phyloP scores from a whole-genome alignment of 2,329 filamentous ascomycete species.

The Zasmidium cellare region DNA sequence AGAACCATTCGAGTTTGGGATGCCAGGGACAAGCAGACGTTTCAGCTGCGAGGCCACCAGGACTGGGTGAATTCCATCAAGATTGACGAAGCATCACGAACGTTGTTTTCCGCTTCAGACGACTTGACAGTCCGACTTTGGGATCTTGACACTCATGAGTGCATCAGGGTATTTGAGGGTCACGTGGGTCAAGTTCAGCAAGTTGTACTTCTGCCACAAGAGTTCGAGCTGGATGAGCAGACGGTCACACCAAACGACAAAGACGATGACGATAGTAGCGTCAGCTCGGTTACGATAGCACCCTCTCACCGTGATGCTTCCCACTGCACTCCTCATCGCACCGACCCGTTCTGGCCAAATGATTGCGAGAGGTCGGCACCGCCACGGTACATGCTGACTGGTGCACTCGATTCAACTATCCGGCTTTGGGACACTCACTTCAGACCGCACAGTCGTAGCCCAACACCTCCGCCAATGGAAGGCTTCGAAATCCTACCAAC shows the following conservation, averaged over 20 bases:
- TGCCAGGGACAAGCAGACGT: conserved; percentile 79
- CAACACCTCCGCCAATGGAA: conserved; percentile 13
- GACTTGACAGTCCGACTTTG: conserved; percentile 89
- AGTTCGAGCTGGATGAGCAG: conserved; percentile 84
- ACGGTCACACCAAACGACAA: conserved; percentile 55
- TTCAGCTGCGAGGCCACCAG: conserved; percentile 75
- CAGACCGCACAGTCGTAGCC: conserved; percentile 11
- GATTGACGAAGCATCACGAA: conserved; percentile 70
- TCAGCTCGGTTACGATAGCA: conserved; percentile 28
- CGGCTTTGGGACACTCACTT: conserved; percentile 80
- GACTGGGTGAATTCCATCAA: conserved; percentile 98
- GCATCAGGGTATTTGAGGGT: conserved; percentile 76
- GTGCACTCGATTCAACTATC: conserved; percentile 86
- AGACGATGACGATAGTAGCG: conserved; percentile 39
- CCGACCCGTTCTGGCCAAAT: conserved; percentile 56
- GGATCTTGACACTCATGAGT: conserved; percentile 83
- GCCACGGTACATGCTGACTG: conserved; percentile 88
- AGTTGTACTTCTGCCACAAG: conserved; percentile 76
- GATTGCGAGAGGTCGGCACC: conserved; percentile 68
- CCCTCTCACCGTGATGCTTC: conserved; percentile 18
- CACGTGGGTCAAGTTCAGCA: conserved; percentile 97
- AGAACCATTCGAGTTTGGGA: conserved; percentile 91
- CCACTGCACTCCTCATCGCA: conserved; percentile 11
- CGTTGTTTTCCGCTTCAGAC: conserved; percentile 89
- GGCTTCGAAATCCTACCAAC: conserved; percentile 31